A percentile compares a stretch with the other conserved stretches of the same genome.
These are phyloP conservation scores for Colletotrichum sidae DNA, from an alignment of 2,329 filamentous ascomycete genomes.

Conservation along the genomic window DNA sequence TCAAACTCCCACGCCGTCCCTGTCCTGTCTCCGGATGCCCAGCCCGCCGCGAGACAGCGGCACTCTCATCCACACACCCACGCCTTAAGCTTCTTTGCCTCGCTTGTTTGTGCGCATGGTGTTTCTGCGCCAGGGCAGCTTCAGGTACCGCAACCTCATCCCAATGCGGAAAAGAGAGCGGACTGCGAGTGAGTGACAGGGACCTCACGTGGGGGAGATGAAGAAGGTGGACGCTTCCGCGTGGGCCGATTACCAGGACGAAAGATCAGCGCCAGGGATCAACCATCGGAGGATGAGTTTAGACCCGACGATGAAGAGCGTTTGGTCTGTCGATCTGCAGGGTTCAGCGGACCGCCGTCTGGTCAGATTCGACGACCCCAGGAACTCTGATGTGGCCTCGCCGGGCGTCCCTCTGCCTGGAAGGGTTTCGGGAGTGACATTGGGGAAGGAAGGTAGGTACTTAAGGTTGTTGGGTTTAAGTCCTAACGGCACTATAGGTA, in stretches of 20 bases:
- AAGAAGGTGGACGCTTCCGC: background rate
- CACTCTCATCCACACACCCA: no score
- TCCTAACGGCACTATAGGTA: no score
- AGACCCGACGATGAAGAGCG: no score
- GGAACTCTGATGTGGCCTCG: slow-evolving; percentile 9
- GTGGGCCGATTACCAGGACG: background rate
- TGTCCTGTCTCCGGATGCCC: slow-evolving; percentile 6
- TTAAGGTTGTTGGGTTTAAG: no score
- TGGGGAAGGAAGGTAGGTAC: no score
- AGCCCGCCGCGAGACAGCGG: slow-evolving; percentile 6
- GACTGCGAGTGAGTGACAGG: slow-evolving; percentile 9
- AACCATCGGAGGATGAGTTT: no score
- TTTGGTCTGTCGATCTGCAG: background rate
- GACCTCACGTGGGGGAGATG: slow-evolving; percentile 14
- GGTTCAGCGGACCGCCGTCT: background rate
- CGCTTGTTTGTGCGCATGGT: background rate
- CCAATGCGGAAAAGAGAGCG: slow-evolving; percentile 27
- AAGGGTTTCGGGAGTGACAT: background rate
- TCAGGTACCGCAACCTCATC: slow-evolving; percentile 36
- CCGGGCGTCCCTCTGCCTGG: background rate
- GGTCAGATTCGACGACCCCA: slow-evolving; percentile 3
- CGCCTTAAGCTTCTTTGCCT: slow-evolving; percentile 19
- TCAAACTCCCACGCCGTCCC: background rate
- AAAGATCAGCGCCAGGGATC: background rate
- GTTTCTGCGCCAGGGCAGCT: slow-evolving; percentile 22